Percentiles rank a stretch among this genome's conserved stretches.
These are phyloP conservation scores for Hyaloperonospora brassicae DNA, from an alignment of 352 stramenopile species.

Conservation along the genomic window DNA sequence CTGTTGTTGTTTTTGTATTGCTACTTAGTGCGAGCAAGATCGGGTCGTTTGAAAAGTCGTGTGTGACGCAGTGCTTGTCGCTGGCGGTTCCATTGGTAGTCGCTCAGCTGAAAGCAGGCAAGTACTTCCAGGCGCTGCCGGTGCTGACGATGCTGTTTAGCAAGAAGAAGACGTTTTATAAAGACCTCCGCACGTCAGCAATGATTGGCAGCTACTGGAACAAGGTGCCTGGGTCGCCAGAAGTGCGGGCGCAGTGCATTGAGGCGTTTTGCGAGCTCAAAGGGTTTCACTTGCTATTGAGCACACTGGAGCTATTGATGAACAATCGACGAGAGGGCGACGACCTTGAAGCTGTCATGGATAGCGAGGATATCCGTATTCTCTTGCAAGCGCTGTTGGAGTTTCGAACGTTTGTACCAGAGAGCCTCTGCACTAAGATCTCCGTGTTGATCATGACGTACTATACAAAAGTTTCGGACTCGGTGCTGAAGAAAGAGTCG, in stretches of 20 bases:
- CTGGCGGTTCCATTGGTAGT: slow-evolving; percentile 62
- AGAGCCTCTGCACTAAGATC: slow-evolving; percentile 53
- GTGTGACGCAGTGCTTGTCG: slow-evolving; percentile 69
- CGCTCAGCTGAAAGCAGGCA: slow-evolving; percentile 62
- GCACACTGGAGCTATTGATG: slow-evolving; percentile 67
- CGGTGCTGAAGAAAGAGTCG: slow-evolving; percentile 79
- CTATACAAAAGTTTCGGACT: slow-evolving; percentile 68
- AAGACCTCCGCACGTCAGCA: slow-evolving; percentile 74
- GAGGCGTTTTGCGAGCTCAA: slow-evolving; percentile 75
- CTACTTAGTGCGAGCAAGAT: slow-evolving; percentile 75
- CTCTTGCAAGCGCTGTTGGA: slow-evolving; percentile 75
- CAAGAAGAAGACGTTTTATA: slow-evolving; percentile 88
- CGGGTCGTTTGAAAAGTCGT: slow-evolving; percentile 77
- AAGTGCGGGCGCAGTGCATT: slow-evolving; percentile 81
- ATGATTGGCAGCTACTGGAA: slow-evolving; percentile 89
- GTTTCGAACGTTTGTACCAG: slow-evolving; percentile 56
- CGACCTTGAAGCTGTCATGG: slow-evolving; percentile 47
- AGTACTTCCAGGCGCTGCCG: slow-evolving; percentile 52
- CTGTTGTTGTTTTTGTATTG: slow-evolving; percentile 1
- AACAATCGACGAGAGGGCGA: slow-evolving; percentile 34
- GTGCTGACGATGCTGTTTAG: slow-evolving; percentile 81
- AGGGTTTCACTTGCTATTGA: slow-evolving; percentile 65
- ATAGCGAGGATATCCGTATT: slow-evolving; percentile 76
- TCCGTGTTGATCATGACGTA: slow-evolving; percentile 79
- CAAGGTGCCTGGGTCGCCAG: slow-evolving; percentile 68